Base-by-base conservation (phyloP, 768 basidiomycete species). In the Lactarius quietus region DNA sequence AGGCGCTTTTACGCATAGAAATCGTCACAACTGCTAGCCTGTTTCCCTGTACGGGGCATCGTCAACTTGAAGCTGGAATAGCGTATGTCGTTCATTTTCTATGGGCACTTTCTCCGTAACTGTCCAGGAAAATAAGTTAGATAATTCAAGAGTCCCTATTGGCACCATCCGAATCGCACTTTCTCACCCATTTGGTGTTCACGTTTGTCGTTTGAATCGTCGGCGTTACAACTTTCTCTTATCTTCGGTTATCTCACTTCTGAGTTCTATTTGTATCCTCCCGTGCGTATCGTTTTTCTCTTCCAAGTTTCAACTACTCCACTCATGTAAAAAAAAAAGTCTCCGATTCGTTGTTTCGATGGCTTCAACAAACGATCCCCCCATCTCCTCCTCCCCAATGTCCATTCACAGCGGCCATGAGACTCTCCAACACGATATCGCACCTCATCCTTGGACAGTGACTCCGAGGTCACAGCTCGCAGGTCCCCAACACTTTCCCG, bases 401-500 rank as follows among this genome's bases (percentile, higher is more conserved):
- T 56, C 41, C 6, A 52, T 68, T 53, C 31, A 28, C 28, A 6
- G 7, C 35, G 53, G 35, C 26, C 41, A 9, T n/a, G 68, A 68
- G 61, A 57, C 3, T 67, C 67, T n/a, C 61, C 61, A 23, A 31
- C 36, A 7, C 61, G 35, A 17, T 62, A 54, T 39, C 39, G 65
- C 36, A 45, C 36, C 12, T 39, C 66, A n/a, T 69, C 69, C 9
- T 15, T 51, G 66, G 73, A 73, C 38, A 66, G 59, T 65, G 81
- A 85, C 51, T 68, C 72, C 29, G 73, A 74, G 45, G 66, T 77
- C 6, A 81, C 78, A 1, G 73, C 82, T 56, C 81, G 87, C 28
- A 81, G 80, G 62, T 89, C 89, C 1, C 89, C 90, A 0, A 85
- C 84, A 3, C 75, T 89, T 18, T 73, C 77, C 1, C 83, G 88